Evolutionary conservation across 305 asterid genomes (phyloP).

Genomic region (Solanum hybrid): DNA sequence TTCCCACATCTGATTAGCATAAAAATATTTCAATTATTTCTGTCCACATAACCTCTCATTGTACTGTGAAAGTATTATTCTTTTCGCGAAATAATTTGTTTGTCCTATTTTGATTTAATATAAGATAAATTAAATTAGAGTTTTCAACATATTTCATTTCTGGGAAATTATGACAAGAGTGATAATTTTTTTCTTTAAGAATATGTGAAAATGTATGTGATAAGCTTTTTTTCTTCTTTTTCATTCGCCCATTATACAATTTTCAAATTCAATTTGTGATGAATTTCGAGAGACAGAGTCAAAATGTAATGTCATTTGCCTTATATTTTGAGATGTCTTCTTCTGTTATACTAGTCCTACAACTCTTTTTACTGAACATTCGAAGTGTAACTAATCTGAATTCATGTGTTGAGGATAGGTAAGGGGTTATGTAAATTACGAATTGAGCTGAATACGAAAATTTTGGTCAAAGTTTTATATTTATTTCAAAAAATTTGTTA

Average conservation of each 20-base stretch:
- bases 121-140: not conserved
- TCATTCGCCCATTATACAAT: not conserved
- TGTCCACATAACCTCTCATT: not conserved
- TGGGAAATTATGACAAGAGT: not conserved
- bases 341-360: no score
- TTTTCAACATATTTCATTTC: not conserved
- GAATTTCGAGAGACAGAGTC: not conserved
- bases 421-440: no score
- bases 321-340: no score
- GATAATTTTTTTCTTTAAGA: not conserved
- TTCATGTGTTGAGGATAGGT: not conserved
- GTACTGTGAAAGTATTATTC: not conserved
- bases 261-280: not conserved
- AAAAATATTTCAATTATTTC: not conserved
- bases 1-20: not conserved
- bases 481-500: no score
- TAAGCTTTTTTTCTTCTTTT: no score
- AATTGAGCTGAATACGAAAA: no score
- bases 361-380: no score
- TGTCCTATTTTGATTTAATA: no score
- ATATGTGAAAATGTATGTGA: not conserved
- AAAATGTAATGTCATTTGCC: no score
- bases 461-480: no score
- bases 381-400: not conserved
- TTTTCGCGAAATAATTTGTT: no score